A percentile compares a stretch with the other conserved stretches of the same genome.
Conservation (phyloP, 2,329 filamentous ascomycete species). For the Podosphaera xanthii region DNA sequence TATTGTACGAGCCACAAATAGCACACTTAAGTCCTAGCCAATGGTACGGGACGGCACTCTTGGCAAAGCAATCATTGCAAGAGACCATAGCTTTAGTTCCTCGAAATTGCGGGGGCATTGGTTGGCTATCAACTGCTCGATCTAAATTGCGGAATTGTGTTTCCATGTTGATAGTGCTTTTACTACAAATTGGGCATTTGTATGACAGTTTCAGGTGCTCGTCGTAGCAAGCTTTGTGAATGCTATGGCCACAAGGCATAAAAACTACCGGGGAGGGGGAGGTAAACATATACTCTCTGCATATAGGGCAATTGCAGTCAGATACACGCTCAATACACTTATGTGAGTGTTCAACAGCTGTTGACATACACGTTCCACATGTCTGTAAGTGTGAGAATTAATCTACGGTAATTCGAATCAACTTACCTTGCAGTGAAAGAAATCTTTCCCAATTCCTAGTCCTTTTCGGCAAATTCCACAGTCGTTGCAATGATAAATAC, state of each 20-base stretch:
- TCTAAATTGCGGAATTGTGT: slow-evolving; percentile 80
- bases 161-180: slow-evolving; percentile 95
- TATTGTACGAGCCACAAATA: slow-evolving; percentile 48
- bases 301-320: slow-evolving; percentile 91
- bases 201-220: slow-evolving; percentile 78
- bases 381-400: slow-evolving; percentile 26
- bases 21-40: slow-evolving; percentile 86
- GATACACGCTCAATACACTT: slow-evolving; percentile 87
- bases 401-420: not conserved
- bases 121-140: slow-evolving; percentile 65
- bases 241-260: slow-evolving; percentile 88
- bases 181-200: slow-evolving; percentile 90
- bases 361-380: slow-evolving; percentile 85
- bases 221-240: slow-evolving; percentile 74
- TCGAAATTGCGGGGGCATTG: slow-evolving; percentile 70
- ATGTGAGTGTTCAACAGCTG: slow-evolving; percentile 63
- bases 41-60: slow-evolving; percentile 71
- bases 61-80: slow-evolving; percentile 86
- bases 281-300: slow-evolving; percentile 88
- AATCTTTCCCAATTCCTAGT: slow-evolving; percentile 82
- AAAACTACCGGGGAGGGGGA: slow-evolving; percentile 75
- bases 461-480: slow-evolving; percentile 90
- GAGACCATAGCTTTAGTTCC: slow-evolving; percentile 64
- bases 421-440: slow-evolving; percentile 85
- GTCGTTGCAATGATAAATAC: slow-evolving; percentile 88